Conservation (phyloP, 495 filamentous ascomycete species). For the Daldinia caldariorum region DNA sequence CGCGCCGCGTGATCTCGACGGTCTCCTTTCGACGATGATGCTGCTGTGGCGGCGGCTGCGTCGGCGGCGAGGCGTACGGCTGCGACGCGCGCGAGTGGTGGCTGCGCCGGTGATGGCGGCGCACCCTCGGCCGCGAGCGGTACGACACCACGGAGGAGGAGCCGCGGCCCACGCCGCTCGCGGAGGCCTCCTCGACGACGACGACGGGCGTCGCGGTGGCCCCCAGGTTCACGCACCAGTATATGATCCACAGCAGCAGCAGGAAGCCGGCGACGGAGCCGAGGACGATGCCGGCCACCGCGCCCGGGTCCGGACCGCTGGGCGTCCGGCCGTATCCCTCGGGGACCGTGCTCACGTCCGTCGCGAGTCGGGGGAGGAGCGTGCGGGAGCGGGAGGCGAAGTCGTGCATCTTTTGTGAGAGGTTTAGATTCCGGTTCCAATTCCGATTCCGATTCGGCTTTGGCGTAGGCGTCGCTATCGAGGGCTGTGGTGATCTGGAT, state of each 20-base stretch:
- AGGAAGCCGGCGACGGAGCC: constrained; percentile 86
- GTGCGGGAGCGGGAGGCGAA: constrained; percentile 33
- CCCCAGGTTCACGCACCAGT: constrained; percentile 69
- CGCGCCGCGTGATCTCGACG: constrained; percentile 51
- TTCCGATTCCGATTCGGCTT: not conserved
- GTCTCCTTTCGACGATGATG: constrained; percentile 42
- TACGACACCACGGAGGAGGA: constrained; percentile 47
- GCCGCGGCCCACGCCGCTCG: constrained; percentile 21
- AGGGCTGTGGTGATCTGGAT: constrained; percentile 1
- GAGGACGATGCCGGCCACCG: constrained; percentile 84
- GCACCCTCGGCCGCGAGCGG: constrained; percentile 40
- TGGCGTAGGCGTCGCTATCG: constrained; percentile 5
- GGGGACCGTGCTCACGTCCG: constrained; percentile 62
- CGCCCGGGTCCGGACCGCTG: constrained; percentile 70
- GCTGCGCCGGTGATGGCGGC: constrained; percentile 38
- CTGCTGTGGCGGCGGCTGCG: too few species aligned
- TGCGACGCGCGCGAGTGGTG: constrained; percentile 10
- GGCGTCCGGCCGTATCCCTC: constrained; percentile 71
- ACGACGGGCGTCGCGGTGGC: constrained; percentile 30
- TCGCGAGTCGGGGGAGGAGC: constrained; percentile 37
- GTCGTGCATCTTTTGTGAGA: constrained; percentile 23
- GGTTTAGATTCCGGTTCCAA: not conserved
- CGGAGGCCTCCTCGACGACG: constrained; percentile 47
- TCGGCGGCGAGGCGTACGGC: constrained; percentile 7
- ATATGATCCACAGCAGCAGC: constrained; percentile 78